Conservation (phyloP, 176 grass and related monocot genomes). For the Oryza meyeriana region DNA sequence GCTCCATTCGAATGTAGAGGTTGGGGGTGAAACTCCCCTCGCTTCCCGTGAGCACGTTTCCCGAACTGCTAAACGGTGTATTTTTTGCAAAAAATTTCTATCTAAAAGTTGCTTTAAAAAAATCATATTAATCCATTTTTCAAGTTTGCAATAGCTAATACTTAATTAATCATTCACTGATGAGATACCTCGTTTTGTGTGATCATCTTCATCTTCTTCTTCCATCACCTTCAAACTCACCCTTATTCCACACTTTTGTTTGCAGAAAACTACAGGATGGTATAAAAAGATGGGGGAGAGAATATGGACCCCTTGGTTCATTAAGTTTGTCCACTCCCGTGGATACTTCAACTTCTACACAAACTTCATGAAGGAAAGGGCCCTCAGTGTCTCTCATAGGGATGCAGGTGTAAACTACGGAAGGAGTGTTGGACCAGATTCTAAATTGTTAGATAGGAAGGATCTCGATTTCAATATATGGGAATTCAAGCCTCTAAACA, state of each 20-base stretch:
- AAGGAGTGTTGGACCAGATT: slow-evolving; percentile 91
- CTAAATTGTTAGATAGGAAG: slow-evolving; percentile 62
- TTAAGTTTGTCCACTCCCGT: slow-evolving; percentile 88
- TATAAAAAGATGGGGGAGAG: slow-evolving; percentile 94
- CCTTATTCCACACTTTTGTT: not conserved
- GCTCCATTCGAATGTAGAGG: no score
- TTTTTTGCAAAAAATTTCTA: no score
- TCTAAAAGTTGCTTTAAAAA: no score
- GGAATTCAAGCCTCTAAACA: slow-evolving; percentile 53
- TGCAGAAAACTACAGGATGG: slow-evolving; percentile 96
- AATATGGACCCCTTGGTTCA: slow-evolving; percentile 99
- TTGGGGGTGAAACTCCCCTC: no score
- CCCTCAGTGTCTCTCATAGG: slow-evolving; percentile 85
- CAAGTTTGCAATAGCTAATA: no score
- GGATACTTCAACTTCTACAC: slow-evolving; percentile 97
- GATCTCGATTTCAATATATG: slow-evolving; percentile 67
- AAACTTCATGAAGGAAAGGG: slow-evolving; percentile 79
- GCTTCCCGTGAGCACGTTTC: no score
- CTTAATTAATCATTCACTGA: no score
- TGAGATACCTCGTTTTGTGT: no score
- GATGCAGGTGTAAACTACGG: slow-evolving; percentile 94
- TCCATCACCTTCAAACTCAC: no score
- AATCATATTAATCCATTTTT: no score
- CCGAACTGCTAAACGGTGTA: no score
- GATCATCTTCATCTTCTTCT: no score